Conservation (phyloP, 768 basidiomycete species). For the Suillus americanus region DNA sequence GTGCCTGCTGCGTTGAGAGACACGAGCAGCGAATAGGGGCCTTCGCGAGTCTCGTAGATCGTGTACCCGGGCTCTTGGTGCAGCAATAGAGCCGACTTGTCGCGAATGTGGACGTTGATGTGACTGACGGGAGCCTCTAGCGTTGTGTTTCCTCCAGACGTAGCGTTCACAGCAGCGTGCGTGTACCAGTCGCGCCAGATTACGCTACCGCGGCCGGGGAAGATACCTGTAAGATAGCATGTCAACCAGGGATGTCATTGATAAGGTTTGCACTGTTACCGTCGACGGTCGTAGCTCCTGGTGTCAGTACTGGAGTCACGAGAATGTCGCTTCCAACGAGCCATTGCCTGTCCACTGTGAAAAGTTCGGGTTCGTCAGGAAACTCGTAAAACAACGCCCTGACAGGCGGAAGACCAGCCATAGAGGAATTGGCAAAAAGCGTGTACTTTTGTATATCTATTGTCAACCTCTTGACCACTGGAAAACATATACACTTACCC, state of each 20-base stretch:
- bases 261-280: constrained; percentile 39
- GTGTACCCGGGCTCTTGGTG: constrained; percentile 68
- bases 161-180: constrained; percentile 50
- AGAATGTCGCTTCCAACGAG: constrained; percentile 69
- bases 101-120: constrained; percentile 77
- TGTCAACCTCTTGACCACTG: background rate
- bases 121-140: constrained; percentile 69
- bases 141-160: constrained; percentile 42
- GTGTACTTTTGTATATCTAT: constrained; percentile 51
- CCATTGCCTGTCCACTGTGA: constrained; percentile 67
- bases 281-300: constrained; percentile 66
- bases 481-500: constrained; percentile 45
- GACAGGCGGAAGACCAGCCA: constrained; percentile 65
- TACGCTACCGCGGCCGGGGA: constrained; percentile 59
- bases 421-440: constrained; percentile 68
- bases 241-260: background rate
- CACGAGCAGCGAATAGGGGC: constrained; percentile 63
- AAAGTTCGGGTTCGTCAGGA: constrained; percentile 65
- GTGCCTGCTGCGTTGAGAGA: constrained; percentile 46
- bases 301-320: constrained; percentile 72
- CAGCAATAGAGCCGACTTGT: constrained; percentile 62
- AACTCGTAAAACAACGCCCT: constrained; percentile 80
- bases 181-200: constrained; percentile 78
- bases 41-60: constrained; percentile 59
- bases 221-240: constrained; percentile 43